Evolutionary conservation across 306 rosid species (phyloP), one percentile per base, ranked within the genome.

Genomic region (Cicer pinnatifidum): DNA sequence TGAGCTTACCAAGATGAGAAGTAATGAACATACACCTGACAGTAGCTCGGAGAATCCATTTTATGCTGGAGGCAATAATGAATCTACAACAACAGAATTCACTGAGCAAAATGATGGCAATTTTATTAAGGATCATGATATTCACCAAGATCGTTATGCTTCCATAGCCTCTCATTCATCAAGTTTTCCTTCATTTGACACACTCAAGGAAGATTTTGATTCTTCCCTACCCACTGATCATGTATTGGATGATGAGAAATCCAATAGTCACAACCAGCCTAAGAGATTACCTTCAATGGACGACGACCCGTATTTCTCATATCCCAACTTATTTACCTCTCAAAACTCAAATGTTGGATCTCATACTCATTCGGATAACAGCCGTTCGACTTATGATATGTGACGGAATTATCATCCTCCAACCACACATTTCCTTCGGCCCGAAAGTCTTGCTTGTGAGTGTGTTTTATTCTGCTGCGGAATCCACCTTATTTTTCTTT

Each of bases 251-350:
- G 82, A 80, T 51, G 77, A 35, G 8, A 83, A 77, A 47, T 73
- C 75, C 50, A 59, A 65, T 33, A 72, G 40, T 68, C 91, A 82
- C 33, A 28, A 28, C 86, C 88, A 80, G 76, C 89, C 90, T 52
- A 87, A 86, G 82, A 85, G 94, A 80, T 67, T 83, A 50, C 73
- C 92, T 51, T 91, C 98, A 23, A 87, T 89, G 92, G 98, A 89
- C 0, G 92, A 94, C 6, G 97, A 88, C 69, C 39, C 91, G 0
- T 94, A 87, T 82, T 88, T 85, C 44, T 89, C 97, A 0, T 94
- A 91, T 79, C 96, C 96, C 28, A 91, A 89, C 86, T 80, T 94
- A 77, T 94, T 89, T 68, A 78, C 87, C 65, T 75, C 89, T 11
- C 90, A 88, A 61, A 89, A 75, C 63, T 76, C 90, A 58, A 82